Conservation (phyloP, 805 yeast species). For the Ogataea trehalophila region DNA sequence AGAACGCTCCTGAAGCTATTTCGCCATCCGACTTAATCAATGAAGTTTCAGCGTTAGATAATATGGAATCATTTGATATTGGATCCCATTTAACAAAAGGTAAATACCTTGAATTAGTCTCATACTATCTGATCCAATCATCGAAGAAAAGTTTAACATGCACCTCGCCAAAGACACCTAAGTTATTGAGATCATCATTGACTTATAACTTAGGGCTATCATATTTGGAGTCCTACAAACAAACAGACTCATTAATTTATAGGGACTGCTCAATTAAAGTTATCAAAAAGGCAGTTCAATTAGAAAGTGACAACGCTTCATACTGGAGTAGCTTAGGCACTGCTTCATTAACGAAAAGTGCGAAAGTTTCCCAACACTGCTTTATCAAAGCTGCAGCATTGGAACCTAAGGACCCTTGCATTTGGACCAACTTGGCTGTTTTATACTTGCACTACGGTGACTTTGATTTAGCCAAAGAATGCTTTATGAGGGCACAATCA, state of each 20-base stretch:
- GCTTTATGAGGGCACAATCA: slow-evolving; percentile 71
- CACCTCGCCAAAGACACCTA: slow-evolving; percentile 36
- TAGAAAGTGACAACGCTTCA: slow-evolving; percentile 64
- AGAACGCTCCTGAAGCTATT: slow-evolving; percentile 10
- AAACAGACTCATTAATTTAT: slow-evolving; percentile 17
- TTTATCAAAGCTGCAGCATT: slow-evolving; percentile 75
- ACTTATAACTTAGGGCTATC: slow-evolving; percentile 71
- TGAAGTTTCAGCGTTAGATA: slow-evolving; percentile 1
- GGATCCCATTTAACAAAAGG: neutral
- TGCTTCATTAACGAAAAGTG: slow-evolving; percentile 57
- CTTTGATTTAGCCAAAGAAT: slow-evolving; percentile 62
- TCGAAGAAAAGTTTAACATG: slow-evolving; percentile 39
- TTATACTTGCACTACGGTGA: slow-evolving; percentile 70
- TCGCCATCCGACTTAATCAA: slow-evolving; percentile 4
- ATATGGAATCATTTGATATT: slow-evolving; percentile 27
- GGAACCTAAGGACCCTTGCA: slow-evolving; percentile 58
- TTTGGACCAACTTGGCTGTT: slow-evolving; percentile 82
- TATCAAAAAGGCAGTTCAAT: slow-evolving; percentile 62
- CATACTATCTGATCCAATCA: slow-evolving; percentile 38
- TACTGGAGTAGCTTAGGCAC: slow-evolving; percentile 85
- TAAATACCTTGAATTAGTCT: slow-evolving; percentile 5
- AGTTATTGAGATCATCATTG: slow-evolving; percentile 48
- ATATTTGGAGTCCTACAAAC: slow-evolving; percentile 43
- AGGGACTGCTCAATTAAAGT: slow-evolving; percentile 51
- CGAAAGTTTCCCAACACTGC: slow-evolving; percentile 86